Base-by-base conservation (phyloP, 1,284 basidiomycete species). In the Pisolithus thermaeus region DNA sequence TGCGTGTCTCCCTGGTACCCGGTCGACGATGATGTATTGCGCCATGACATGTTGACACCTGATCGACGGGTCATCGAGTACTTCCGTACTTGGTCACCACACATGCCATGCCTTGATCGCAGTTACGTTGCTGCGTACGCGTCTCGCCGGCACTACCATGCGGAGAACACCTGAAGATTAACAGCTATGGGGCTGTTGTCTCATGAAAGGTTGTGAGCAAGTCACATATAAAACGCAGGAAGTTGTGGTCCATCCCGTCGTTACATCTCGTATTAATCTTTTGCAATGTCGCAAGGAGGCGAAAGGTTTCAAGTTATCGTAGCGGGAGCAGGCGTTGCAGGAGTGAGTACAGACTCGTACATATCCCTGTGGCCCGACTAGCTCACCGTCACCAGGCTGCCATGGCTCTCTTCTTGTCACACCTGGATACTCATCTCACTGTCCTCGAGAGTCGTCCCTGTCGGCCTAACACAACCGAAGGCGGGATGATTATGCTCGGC, bases 401-500 rank as follows among this genome's bases (percentile, higher is more conserved):
- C 3, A 48, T 62, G n/a, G 59, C 63, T 14, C 32, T 65, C 12
- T 68, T 68, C 55, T 37, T 65, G 20, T 68, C 64, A 9, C 61
- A 52, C 41, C 44, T 65, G 5, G 30, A 56, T 28, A 35, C 11
- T 8, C 49, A 59, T 37, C 35, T 64, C 40, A 50, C 40, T 22
- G 52, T 65, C 39, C 61, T 69, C 32, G 65, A 65, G 42, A 49
- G 51, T 20, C 57, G 65, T 20, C 46, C 51, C 4, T 25, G 50
- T 16, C 61, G 64, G 35, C 56, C 55, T 7, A 30, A 47, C 8
- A 25, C 51, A 20, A 28, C 52, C 12, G 61, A 64, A 50, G 62
- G 64, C 28, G 63, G 65, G 0, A 55, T 68, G 20, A 41, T 68
- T 51, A 62, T 62, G 62, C 43, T 66, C 36, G 65, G 55, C 23